Evolutionary conservation across 441 rosid genomes (phyloP), one percentile per base, ranked within the genome.

Genomic region (Caryocar brasiliense): DNA sequence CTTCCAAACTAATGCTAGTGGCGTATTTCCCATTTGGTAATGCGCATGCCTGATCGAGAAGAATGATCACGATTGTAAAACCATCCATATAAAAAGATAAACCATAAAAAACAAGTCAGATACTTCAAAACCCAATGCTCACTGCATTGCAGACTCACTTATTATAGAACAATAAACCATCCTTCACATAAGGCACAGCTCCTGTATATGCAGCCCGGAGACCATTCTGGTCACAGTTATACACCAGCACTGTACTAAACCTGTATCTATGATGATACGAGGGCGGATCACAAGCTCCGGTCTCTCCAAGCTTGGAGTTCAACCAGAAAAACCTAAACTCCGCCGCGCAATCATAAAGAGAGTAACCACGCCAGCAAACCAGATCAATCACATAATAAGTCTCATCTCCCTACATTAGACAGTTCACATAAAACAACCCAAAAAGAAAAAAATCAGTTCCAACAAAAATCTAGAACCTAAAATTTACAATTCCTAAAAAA

Each of bases 241-340:
- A 83, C 27, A 85, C 65, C 0, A 85, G 78, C 55, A 92, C 76
- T 0, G 74, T 36, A 29, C 74, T 67, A 76, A 85, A 92, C 59
- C 75, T 71, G 62, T 80, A 87, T 69, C 75, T 77, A 50, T 85
- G 93, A 56, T 75, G 70, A 47, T 57, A 61, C 0, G 93, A 87
- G 57, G 98, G 96, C 7, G 81, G 72, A 46, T 66, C 74, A 50
- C 81, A 87, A 47, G 89, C 96, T 17, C 93, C 87, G 0, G 85
- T 81, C 82, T 91, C 98, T 3, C 74, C 85, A 13, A 91, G 91
- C 73, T 91, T 91, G 4, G 96, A 85, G 62, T 75, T 71, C 77
- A 79, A 59, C 98, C 94, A 91, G 70, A 75, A 91, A 69, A 87
- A 85, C 27, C 98, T 75, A 57, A 85, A 91, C 76, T 91, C 98